Evolutionary conservation across 2,329 filamentous ascomycete genomes (phyloP), one percentile per base, ranked within the genome.

Genomic region (Aspergillus amoenus): DNA sequence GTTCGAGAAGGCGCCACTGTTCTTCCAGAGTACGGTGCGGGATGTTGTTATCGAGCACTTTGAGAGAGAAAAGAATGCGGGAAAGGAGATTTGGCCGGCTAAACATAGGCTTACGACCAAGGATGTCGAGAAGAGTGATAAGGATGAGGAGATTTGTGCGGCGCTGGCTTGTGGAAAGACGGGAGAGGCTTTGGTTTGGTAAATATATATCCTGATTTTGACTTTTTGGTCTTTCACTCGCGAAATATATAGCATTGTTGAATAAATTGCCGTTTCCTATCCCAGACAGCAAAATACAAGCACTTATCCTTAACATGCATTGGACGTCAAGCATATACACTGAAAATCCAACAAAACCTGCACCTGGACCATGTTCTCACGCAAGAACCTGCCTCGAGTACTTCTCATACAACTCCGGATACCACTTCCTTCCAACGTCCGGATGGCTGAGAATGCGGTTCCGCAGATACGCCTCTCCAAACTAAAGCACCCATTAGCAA

Each of bases 371-470:
- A 3, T 37, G 5, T 13, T 7, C 6, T 1, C n/a, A 37, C 7
- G 12, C 13, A 5, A 15, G 49, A 13, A 8, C 24, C 55, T 53
- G 55, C 27, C 45, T 49, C 0, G 55, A 49, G n/a, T 57, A 57
- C 21, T 44, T 48, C 39, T 56, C 58, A 54, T 69, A 71, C 11
- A 74, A 55, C 4, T 73, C 67, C 4, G 70, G 68, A 60, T 74
- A 74, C 71, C 72, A 73, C 52, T 62, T 67, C 46, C 63, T 65
- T 5, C 71, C 72, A 1, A 74, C 72, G 17, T 74, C 72, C 1
- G 72, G 69, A 52, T 74, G 71, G 57, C 72, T 73, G 8, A 73
- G 46, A 12, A 74, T 71, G 2, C 71, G 71, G 54, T 74, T 73
- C 22, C 71, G 62, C 17, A 74, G 59, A 53, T 73, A 69, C 6